Conservation (phyloP, 176 grass and related monocot species). For the Ensete ventricosum region DNA sequence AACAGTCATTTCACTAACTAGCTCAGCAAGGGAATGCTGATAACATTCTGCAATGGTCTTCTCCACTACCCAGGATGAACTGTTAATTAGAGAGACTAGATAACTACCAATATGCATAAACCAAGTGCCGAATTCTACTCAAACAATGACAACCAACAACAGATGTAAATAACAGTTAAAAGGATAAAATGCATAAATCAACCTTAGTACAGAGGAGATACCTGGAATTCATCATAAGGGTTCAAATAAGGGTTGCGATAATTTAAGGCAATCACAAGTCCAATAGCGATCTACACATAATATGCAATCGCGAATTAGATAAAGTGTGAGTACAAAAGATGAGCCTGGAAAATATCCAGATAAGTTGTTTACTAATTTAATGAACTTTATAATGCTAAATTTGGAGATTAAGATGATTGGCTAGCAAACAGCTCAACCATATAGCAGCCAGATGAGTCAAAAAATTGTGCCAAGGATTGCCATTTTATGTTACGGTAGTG, state of each 20-base stretch:
- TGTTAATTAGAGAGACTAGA: background rate
- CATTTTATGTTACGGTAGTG: no score
- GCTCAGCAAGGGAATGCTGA: background rate
- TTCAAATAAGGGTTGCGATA: constrained; percentile 90
- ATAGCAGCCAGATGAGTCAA: no score
- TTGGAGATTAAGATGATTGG: no score
- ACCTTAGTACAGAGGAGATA: constrained; percentile 17
- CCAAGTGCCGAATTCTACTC: no score
- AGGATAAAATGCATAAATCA: background rate
- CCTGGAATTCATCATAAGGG: constrained; percentile 95
- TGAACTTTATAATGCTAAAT: no score
- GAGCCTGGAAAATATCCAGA: no score
- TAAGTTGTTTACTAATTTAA: no score
- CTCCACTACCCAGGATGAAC: background rate
- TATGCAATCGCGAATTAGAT: background rate
- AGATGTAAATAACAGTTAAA: background rate
- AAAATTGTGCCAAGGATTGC: no score
- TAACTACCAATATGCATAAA: background rate
- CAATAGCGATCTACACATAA: constrained; percentile 61
- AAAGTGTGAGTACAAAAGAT: background rate
- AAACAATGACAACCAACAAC: background rate
- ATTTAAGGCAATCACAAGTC: constrained; percentile 79
- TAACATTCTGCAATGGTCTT: background rate
- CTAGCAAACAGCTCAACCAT: no score
- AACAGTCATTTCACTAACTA: background rate